These are phyloP conservation scores for Onygenales sp. DNA, from an alignment of 2,329 filamentous ascomycete species.

Conservation along the genomic window DNA sequence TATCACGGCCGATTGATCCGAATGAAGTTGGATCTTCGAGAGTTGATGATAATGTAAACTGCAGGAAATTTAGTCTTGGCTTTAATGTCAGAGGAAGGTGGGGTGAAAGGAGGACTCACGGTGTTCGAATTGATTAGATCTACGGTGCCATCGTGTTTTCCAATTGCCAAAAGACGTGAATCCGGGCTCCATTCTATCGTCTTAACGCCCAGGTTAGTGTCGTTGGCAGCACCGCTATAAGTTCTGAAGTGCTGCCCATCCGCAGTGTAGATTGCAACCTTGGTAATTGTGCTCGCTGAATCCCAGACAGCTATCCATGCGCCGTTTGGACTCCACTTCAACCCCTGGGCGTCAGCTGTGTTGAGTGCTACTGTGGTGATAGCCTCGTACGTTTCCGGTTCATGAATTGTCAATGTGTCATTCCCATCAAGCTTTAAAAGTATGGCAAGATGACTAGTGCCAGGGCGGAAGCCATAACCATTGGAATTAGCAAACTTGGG, in stretches of 20 bases:
- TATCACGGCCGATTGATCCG: conserved; percentile 20
- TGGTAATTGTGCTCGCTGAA: conserved; percentile 40
- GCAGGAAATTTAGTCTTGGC: background rate
- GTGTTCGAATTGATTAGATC: conserved; percentile 38
- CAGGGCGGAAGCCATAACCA: conserved; percentile 30
- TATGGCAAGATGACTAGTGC: conserved; percentile 30
- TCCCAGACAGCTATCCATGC: conserved; percentile 52
- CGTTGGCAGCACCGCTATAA: conserved; percentile 34
- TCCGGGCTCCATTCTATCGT: conserved; percentile 44
- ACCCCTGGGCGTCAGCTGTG: conserved; percentile 47
- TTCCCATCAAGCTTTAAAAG: conserved; percentile 29
- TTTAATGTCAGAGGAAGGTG: background rate
- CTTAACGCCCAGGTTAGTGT: conserved; percentile 41
- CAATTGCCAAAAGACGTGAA: conserved; percentile 39
- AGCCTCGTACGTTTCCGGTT: conserved; percentile 24
- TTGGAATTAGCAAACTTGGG: conserved; percentile 29
- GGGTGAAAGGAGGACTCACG: conserved; percentile 17
- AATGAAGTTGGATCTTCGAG: conserved; percentile 24
- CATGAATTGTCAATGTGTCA: conserved; percentile 31
- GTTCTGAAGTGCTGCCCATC: conserved; percentile 50
- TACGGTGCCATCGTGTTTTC: conserved; percentile 42
- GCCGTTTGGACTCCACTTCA: conserved; percentile 53
- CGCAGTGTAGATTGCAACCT: conserved; percentile 47
- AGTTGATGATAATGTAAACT: conserved; percentile 22
- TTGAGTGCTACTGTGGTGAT: conserved; percentile 28